Evolutionary conservation across 1,284 basidiomycete species (phyloP), one percentile per base, ranked within the genome.

Genomic region (Coniferiporia weirii): DNA sequence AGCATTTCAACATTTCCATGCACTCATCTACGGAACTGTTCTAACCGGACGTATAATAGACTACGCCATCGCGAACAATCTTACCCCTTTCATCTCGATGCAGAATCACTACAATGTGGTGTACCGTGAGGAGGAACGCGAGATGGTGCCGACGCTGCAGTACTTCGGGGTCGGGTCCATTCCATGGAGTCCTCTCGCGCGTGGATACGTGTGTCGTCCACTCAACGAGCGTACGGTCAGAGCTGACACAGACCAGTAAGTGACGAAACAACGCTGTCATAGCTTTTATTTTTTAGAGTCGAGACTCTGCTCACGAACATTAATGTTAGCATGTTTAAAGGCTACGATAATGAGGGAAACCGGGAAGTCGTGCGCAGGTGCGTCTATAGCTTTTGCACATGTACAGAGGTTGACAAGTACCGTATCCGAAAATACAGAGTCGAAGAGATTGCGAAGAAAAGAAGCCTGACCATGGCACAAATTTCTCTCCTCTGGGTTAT

Each of bases 11-110:
- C n/a, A 27, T 27, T 27, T 27, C 5, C 27, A 3, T 5, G 27
- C 5, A 27, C 27, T 27, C 27, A 27, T 27, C 5, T 27, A 27
- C 27, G 27, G 27, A 27, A 27, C 27, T 27, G 27, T 27, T 27
- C 27, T 27, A 27, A 27, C 5, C 27, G 5, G 2, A 27, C 27
- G 27, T 27, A 27, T 27, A 45, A 5, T 64, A 72, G 71, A 75
- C 62, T 79, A 79, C 64, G 79, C 76, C 1, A 77, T 79, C 59
- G 69, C 69, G 36, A 78, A 86, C 69, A 76, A 79, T 17, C 73
- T 85, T 34, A 86, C 84, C 0, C 82, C 80, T 0, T 86, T 87
- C 71, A 81, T 85, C 66, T 82, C 80, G 10, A 87, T 89, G 86
- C 87, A 90, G 68, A 85, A 86, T 67, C 82, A 81, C 56, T 77